Conservation (phyloP, 192 early-diverging fungal genomes). For the Mortierella hygrophila region DNA sequence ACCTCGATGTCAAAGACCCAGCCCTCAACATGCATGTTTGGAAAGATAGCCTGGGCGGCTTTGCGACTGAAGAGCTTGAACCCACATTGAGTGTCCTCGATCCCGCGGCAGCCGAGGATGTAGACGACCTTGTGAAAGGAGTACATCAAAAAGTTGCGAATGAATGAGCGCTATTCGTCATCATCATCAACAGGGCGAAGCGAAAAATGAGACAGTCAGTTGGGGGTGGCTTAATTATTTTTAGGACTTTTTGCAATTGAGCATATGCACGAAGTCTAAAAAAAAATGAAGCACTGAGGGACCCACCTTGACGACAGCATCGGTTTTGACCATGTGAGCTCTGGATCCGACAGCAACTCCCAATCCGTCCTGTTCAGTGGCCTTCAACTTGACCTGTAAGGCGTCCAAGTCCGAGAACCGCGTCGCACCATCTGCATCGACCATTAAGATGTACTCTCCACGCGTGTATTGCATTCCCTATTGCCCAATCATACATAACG, state of each 20-base stretch:
- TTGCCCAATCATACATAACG: not conserved
- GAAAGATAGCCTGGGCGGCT: constrained; percentile 82
- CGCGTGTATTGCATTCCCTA: constrained; percentile 88
- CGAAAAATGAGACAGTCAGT: not conserved
- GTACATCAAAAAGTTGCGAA: constrained; percentile 95
- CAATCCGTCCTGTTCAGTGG: constrained; percentile 60
- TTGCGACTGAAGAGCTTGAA: constrained; percentile 94
- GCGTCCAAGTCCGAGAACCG: constrained; percentile 87
- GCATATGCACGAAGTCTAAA: not conserved
- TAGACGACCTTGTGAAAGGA: constrained; percentile 94
- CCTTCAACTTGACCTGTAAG: constrained; percentile 63
- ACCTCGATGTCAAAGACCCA: constrained; percentile 99
- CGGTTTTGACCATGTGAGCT: constrained; percentile 88
- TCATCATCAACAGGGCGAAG: not conserved
- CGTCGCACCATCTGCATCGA: constrained; percentile 97
- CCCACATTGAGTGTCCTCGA: constrained; percentile 98
- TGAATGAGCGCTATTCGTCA: constrained; percentile 81
- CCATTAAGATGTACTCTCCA: constrained; percentile 87
- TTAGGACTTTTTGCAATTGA: too few relatives aligned
- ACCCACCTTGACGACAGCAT: constrained; percentile 87
- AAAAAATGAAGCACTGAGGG: not conserved
- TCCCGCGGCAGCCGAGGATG: constrained; percentile 86
- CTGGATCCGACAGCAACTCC: constrained; percentile 91
- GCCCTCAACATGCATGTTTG: constrained; percentile 93
- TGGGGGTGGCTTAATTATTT: too few relatives aligned